Percentiles rank a stretch among this genome's conserved stretches.
phyloP scores from a whole-genome alignment of 1,284 basidiomycete species.

The Testicularia cyperi region DNA sequence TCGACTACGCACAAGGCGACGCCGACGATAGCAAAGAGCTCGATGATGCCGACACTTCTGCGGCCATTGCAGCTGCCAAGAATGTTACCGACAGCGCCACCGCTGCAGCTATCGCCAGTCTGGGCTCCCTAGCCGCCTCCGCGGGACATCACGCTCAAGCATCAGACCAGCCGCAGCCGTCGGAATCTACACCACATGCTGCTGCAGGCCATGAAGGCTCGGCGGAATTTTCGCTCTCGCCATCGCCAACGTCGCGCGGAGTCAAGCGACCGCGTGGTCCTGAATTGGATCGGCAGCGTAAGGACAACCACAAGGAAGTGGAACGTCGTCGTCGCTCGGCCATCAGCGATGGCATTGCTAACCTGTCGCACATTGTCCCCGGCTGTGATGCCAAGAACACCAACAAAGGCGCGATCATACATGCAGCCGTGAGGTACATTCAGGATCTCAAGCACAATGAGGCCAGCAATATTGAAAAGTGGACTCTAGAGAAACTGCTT shows the following conservation, averaged over 20 bases:
- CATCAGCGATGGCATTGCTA: slow-evolving; percentile 93
- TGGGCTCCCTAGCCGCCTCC: slow-evolving; percentile 43
- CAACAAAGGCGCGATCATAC: slow-evolving; percentile 80
- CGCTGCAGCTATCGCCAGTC: slow-evolving; percentile 47
- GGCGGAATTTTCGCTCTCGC: slow-evolving; percentile 7
- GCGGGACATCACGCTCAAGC: no score
- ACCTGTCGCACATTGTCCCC: slow-evolving; percentile 83
- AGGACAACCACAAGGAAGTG: slow-evolving; percentile 75
- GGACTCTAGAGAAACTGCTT: slow-evolving; percentile 87
- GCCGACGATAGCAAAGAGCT: slow-evolving; percentile 8
- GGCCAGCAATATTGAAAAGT: slow-evolving; percentile 79
- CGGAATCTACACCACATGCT: no score
- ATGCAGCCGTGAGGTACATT: slow-evolving; percentile 81
- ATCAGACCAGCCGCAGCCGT: no score
- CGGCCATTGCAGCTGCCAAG: slow-evolving; percentile 19
- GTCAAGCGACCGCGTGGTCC: slow-evolving; percentile 40
- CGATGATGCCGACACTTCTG: slow-evolving; percentile 4
- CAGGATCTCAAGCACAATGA: slow-evolving; percentile 86
- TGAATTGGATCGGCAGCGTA: slow-evolving; percentile 50
- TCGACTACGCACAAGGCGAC: slow-evolving; percentile 15
- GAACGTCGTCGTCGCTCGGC: slow-evolving; percentile 88
- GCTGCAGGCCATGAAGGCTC: slow-evolving; percentile 5
- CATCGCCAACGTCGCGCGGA: no score
- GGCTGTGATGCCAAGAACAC: slow-evolving; percentile 72
- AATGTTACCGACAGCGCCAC: slow-evolving; percentile 41